A percentile compares a stretch with the other conserved stretches of the same genome.
Evolutionary conservation across 192 early-diverging fungal species (phyloP).

Genomic region (Kappamyces sp.): DNA sequence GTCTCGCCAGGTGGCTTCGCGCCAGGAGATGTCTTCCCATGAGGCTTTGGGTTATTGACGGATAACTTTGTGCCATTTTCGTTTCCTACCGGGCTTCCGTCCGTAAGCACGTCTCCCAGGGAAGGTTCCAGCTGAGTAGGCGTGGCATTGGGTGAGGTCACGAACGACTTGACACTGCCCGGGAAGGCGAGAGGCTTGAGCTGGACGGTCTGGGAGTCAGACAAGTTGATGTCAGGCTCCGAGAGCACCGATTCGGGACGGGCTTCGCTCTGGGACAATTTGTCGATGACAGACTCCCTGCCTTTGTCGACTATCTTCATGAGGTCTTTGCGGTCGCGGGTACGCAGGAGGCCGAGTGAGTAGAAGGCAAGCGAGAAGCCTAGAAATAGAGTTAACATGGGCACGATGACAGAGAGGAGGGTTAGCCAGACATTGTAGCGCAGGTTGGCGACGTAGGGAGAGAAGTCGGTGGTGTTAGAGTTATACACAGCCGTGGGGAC

Average conservation of each 20-base stretch:
- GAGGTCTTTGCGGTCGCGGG: not conserved
- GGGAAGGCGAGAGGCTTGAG: no score
- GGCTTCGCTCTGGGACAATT: not conserved
- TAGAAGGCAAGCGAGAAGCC: not conserved
- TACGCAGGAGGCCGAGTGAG: slow-evolving; percentile 3
- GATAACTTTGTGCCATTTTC: no score
- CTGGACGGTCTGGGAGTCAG: not conserved
- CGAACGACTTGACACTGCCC: no score
- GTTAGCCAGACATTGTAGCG: not conserved
- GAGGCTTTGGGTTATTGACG: not conserved
- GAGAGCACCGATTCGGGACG: not conserved
- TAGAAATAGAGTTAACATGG: slow-evolving; percentile 11
- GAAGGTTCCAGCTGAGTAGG: no score
- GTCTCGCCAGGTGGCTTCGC: not conserved
- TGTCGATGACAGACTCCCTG: not conserved
- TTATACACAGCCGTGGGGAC: not conserved
- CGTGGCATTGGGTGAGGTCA: no score
- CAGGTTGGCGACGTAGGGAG: not conserved
- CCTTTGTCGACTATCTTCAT: not conserved
- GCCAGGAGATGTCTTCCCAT: not conserved
- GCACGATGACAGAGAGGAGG: slow-evolving; percentile 3
- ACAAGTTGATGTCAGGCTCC: not conserved
- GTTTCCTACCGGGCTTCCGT: no score
- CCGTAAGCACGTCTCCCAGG: no score
- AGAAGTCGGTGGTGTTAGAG: not conserved